A percentile compares a stretch with the other conserved stretches of the same genome.
Conservation (phyloP, 768 basidiomycete genomes). For the Kwoniella heveanensis region DNA sequence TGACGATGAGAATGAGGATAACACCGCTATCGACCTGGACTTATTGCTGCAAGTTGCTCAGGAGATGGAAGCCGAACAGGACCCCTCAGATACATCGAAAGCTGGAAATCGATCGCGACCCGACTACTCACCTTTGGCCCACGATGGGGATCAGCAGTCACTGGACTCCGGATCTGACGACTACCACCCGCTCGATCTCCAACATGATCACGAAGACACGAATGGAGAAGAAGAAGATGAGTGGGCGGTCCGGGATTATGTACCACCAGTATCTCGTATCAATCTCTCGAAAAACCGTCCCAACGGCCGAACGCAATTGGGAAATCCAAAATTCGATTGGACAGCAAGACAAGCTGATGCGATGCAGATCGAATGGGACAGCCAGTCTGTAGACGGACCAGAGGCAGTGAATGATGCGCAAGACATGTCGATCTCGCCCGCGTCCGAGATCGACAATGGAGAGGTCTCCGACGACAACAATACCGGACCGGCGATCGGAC, state of each 20-base stretch:
- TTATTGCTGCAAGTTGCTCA: neutral
- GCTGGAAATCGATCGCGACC: too few relatives aligned
- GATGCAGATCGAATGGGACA: slow-evolving; percentile 36
- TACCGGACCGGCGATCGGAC: too few relatives aligned
- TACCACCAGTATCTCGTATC: neutral
- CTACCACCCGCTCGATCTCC: too few relatives aligned
- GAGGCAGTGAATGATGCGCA: too few relatives aligned
- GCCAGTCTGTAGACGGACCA: slow-evolving; percentile 16
- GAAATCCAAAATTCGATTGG: slow-evolving; percentile 33
- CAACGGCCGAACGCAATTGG: neutral
- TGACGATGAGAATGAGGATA: neutral
- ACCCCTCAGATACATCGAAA: too few relatives aligned
- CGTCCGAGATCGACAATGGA: too few relatives aligned
- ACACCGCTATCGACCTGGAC: neutral
- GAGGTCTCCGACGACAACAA: too few relatives aligned
- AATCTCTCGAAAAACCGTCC: neutral
- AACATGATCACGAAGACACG: neutral
- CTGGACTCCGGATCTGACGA: too few relatives aligned
- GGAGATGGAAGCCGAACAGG: neutral
- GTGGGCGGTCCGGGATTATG: slow-evolving; percentile 17
- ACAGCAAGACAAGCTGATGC: slow-evolving; percentile 33
- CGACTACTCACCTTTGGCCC: too few relatives aligned
- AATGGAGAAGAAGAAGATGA: slow-evolving; percentile 12
- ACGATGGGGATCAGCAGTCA: too few relatives aligned
- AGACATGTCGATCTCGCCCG: too few relatives aligned